Conservation (phyloP, 2,329 filamentous ascomycete genomes). For the Exophiala viscosa region DNA sequence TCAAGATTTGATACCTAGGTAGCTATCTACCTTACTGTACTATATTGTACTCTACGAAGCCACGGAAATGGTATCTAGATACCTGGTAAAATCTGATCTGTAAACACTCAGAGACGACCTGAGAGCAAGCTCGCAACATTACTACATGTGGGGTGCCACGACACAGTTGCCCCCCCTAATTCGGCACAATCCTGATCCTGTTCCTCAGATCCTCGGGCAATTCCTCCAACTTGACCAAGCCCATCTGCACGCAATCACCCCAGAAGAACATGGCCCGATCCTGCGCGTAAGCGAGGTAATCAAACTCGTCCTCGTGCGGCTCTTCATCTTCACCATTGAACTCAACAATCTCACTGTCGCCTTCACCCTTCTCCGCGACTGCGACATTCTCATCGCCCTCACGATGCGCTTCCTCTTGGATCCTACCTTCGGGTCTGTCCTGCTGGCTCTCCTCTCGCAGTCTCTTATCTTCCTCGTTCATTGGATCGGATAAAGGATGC, state of each 20-base stretch:
- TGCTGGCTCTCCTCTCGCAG: slow-evolving; percentile 13
- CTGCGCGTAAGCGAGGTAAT: slow-evolving; percentile 88
- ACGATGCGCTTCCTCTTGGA: slow-evolving; percentile 21
- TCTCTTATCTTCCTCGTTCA: slow-evolving; percentile 24
- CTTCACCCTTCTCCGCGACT: slow-evolving; percentile 13
- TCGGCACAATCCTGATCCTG: slow-evolving; percentile 54
- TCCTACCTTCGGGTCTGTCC: slow-evolving; percentile 24
- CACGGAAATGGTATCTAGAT: too few relatives aligned
- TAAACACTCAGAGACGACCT: too few relatives aligned
- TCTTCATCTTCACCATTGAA: slow-evolving; percentile 36
- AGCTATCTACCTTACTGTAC: neutral
- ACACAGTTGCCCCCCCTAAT: slow-evolving; percentile 6
- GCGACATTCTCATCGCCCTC: slow-evolving; percentile 21
- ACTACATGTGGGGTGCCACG: too few relatives aligned
- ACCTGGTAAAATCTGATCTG: too few relatives aligned
- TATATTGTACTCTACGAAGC: too few relatives aligned
- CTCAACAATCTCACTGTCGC: slow-evolving; percentile 42
- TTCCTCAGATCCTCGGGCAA: slow-evolving; percentile 64
- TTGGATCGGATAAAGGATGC: slow-evolving; percentile 24
- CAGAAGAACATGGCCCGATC: slow-evolving; percentile 90
- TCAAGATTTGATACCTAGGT: slow-evolving; percentile 26
- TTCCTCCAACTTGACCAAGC: slow-evolving; percentile 70
- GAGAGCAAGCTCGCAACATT: too few relatives aligned
- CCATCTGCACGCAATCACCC: slow-evolving; percentile 78
- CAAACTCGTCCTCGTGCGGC: slow-evolving; percentile 69